phyloP scores from a whole-genome alignment of 2,329 filamentous ascomycete genomes.

The Magnaporthiopsis incrustans region DNA sequence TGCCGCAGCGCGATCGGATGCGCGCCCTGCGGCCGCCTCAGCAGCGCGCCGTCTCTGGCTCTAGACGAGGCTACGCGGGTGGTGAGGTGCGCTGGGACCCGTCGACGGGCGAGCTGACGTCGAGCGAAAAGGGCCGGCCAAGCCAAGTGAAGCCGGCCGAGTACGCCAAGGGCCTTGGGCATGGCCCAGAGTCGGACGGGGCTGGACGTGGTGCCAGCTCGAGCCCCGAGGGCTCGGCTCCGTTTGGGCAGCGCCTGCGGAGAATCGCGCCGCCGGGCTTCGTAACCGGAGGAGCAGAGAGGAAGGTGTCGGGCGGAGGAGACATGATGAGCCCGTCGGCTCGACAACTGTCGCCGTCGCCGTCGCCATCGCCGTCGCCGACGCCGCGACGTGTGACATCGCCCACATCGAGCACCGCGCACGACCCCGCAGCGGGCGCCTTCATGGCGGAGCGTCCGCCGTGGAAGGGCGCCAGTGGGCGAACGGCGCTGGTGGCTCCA shows the following conservation, averaged over 20 bases:
- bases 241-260: conserved; percentile 38
- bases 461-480: conserved; percentile 68
- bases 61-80: conserved; percentile 16
- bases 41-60: conserved; percentile 6
- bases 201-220: not conserved
- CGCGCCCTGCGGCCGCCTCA: conserved; percentile 19
- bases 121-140: conserved; percentile 44
- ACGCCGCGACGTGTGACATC: conserved; percentile 1
- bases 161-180: conserved; percentile 30
- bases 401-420: conserved; percentile 23
- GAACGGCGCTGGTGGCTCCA: conserved; percentile 54
- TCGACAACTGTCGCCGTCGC: not conserved
- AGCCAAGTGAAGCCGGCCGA: conserved; percentile 49
- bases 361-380: not conserved
- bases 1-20: conserved; percentile 23
- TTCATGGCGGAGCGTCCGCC: conserved; percentile 39
- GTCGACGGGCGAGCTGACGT: conserved; percentile 57
- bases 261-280: conserved; percentile 22
- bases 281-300: conserved; percentile 18
- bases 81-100: conserved; percentile 53
- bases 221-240: conserved; percentile 1
- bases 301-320: not conserved
- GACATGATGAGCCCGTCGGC: not conserved
- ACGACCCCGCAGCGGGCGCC: conserved; percentile 27
- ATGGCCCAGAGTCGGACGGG: conserved; percentile 15